These are phyloP conservation scores for Pyrenula massariospora DNA, from an alignment of 495 filamentous ascomycete species.

Conservation along the genomic window DNA sequence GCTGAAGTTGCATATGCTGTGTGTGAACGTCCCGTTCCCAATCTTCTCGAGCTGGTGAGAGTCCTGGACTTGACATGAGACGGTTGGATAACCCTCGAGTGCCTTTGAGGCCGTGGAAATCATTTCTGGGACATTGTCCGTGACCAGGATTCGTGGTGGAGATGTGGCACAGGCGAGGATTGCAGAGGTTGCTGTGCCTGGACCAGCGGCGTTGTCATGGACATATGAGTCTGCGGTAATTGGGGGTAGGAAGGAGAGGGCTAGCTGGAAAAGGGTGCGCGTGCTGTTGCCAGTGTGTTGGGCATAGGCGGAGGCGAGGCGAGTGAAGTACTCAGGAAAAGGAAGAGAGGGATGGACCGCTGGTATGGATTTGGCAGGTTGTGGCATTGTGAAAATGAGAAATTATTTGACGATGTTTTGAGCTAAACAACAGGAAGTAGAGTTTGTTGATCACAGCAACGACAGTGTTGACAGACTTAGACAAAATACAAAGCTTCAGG, in stretches of 20 bases:
- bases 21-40: slow-evolving; percentile 8
- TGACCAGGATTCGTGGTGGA: background rate
- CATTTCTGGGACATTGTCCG: background rate
- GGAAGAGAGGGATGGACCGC: background rate
- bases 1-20: slow-evolving; percentile 8
- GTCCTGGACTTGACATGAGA: background rate
- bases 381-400: too few species aligned
- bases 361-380: too few species aligned
- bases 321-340: background rate
- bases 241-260: slow-evolving; percentile 4
- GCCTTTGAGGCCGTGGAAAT: background rate
- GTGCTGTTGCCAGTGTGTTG: background rate
- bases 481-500: too few species aligned
- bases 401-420: too few species aligned
- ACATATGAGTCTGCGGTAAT: slow-evolving; percentile 13
- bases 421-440: too few species aligned
- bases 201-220: slow-evolving; percentile 22
- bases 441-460: too few species aligned
- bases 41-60: background rate
- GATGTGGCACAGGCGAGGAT: slow-evolving; percentile 11
- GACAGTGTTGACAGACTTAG: too few species aligned
- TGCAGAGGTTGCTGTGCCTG: slow-evolving; percentile 16
- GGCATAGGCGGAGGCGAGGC: background rate
- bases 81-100: background rate
- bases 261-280: background rate